phyloP scores from a whole-genome alignment of 2,329 filamentous ascomycete genomes.

The Fusarium denticulatum region DNA sequence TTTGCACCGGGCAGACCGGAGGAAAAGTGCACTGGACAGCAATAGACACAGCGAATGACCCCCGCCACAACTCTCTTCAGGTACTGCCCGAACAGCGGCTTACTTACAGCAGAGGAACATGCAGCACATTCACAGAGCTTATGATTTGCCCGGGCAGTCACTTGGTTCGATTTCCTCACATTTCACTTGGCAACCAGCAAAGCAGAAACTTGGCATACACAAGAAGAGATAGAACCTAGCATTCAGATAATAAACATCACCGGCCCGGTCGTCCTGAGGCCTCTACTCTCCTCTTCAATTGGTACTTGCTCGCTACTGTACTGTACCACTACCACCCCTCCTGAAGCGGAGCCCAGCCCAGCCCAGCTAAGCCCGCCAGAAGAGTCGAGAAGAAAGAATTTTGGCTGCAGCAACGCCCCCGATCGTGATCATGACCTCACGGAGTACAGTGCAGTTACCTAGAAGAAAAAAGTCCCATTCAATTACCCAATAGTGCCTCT shows the following conservation, averaged over 20 bases:
- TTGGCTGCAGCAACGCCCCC: conserved; percentile 24
- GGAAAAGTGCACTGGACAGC: background rate
- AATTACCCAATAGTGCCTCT: conserved; percentile 48
- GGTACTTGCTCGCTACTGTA: background rate
- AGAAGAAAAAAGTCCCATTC: conserved; percentile 38
- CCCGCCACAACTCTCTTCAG: conserved; percentile 8
- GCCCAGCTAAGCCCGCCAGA: conserved; percentile 39
- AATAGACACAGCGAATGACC: background rate
- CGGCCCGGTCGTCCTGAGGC: conserved; percentile 39
- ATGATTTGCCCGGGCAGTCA: background rate
- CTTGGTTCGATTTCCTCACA: background rate
- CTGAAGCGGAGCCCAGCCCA: conserved; percentile 25
- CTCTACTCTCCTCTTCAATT: conserved; percentile 5
- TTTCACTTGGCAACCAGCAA: background rate
- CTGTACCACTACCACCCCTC: conserved; percentile 34
- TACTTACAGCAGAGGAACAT: conserved; percentile 7
- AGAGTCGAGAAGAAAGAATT: conserved; percentile 41
- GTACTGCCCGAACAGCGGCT: conserved; percentile 1
- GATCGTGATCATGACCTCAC: conserved; percentile 50
- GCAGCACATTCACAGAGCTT: background rate
- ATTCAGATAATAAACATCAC: conserved; percentile 8
- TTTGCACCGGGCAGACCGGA: conserved; percentile 21
- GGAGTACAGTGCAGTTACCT: conserved; percentile 18
- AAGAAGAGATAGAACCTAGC: background rate
- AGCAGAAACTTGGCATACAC: conserved; percentile 6